Evolutionary conservation across 768 basidiomycete genomes (phyloP).

Genomic region (Mycena belliarum): DNA sequence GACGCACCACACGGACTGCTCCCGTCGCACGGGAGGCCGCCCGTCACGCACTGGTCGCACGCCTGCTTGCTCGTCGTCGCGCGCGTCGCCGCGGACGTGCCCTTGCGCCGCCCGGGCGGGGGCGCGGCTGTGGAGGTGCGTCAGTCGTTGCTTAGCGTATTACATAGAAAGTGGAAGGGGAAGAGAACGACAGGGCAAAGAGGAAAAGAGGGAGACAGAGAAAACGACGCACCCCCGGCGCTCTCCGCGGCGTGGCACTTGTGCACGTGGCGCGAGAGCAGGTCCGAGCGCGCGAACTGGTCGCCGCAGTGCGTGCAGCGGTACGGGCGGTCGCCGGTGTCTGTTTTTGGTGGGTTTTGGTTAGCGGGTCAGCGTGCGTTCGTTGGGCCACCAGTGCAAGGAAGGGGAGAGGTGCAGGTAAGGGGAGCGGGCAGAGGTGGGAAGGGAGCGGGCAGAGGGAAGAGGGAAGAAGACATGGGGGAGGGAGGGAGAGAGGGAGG

Average conservation of each 20-base stretch:
- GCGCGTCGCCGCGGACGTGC: conserved; percentile 63
- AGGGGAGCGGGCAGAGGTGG: background rate
- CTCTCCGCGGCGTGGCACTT: conserved; percentile 87
- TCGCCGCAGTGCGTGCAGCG: conserved; percentile 87
- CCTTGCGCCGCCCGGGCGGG: conserved; percentile 32
- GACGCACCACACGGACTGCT: conserved; percentile 74
- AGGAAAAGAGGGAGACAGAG: no score
- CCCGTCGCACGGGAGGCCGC: conserved; percentile 76
- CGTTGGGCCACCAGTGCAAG: background rate
- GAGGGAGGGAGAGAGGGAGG: no score
- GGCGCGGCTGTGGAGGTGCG: background rate
- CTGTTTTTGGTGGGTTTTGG: conserved; percentile 40
- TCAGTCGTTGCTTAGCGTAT: no score
- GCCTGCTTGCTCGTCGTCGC: conserved; percentile 82
- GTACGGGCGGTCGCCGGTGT: conserved; percentile 89
- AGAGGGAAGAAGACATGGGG: no score
- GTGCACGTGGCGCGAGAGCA: conserved; percentile 83
- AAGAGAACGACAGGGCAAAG: no score
- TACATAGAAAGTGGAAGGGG: no score
- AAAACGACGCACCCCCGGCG: no score
- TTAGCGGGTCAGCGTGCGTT: background rate
- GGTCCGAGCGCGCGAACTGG: conserved; percentile 80
- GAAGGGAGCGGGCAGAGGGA: no score
- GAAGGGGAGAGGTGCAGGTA: background rate
- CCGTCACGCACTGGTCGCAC: conserved; percentile 82